phyloP scores from a whole-genome alignment of 495 filamentous ascomycete species.

The Penicillium odoratum region DNA sequence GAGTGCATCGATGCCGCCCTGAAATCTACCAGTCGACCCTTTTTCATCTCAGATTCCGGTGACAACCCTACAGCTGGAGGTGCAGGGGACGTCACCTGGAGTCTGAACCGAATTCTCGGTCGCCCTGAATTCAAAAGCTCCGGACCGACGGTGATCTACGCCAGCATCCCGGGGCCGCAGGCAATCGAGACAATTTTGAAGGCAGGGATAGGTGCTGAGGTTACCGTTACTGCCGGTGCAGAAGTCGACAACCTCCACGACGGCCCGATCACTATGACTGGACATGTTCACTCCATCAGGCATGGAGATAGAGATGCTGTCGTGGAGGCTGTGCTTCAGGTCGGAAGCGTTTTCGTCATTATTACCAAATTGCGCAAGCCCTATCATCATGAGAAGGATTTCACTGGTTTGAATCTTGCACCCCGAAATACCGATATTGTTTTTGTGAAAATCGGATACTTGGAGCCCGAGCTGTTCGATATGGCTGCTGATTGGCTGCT shows the following conservation, averaged over 20 bases:
- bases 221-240: slow-evolving; percentile 57
- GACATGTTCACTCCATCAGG: slow-evolving; percentile 53
- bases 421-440: slow-evolving; percentile 53
- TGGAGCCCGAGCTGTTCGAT: slow-evolving; percentile 57
- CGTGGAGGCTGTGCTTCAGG: slow-evolving; percentile 51
- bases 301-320: slow-evolving; percentile 51
- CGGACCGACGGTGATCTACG: slow-evolving; percentile 53
- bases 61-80: slow-evolving; percentile 60
- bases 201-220: slow-evolving; percentile 49
- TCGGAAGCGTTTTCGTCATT: slow-evolving; percentile 56
- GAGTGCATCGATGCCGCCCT: slow-evolving; percentile 53
- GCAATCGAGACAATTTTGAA: slow-evolving; percentile 45
- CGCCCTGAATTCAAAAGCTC: slow-evolving; percentile 47
- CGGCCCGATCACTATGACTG: slow-evolving; percentile 55
- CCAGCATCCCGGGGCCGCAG: slow-evolving; percentile 53
- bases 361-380: slow-evolving; percentile 58
- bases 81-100: slow-evolving; percentile 57
- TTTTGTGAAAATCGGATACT: slow-evolving; percentile 60
- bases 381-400: slow-evolving; percentile 57
- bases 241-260: slow-evolving; percentile 54
- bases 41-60: slow-evolving; percentile 60
- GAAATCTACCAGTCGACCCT: slow-evolving; percentile 45
- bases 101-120: slow-evolving; percentile 45
- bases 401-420: slow-evolving; percentile 47
- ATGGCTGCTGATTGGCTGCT: slow-evolving; percentile 60